Evolutionary conservation across 2,329 filamentous ascomycete genomes (phyloP).

Genomic region (Hypomyces rosellus): DNA sequence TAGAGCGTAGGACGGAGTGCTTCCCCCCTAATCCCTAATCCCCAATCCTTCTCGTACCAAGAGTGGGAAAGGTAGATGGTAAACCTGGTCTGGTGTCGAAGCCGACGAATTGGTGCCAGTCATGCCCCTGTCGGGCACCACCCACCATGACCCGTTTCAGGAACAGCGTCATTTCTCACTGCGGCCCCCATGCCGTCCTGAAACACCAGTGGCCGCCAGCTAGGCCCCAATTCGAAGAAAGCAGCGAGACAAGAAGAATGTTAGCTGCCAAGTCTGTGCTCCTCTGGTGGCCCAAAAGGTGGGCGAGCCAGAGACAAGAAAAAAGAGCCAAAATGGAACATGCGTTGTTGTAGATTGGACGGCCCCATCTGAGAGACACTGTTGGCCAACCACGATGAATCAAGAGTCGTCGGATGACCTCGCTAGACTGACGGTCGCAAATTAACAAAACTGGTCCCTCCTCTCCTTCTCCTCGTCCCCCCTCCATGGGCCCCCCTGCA

Average conservation of each 20-base stretch:
- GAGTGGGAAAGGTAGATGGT: constrained; percentile 2
- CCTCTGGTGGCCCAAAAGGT: not conserved
- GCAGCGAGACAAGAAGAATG: constrained; percentile 1
- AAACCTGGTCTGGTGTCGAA: constrained; percentile 7
- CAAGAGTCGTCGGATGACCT: constrained; percentile 10
- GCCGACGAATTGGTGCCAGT: constrained; percentile 9
- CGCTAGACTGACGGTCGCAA: constrained; percentile 7
- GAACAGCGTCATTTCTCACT: constrained; percentile 23
- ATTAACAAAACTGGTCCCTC: constrained; percentile 5
- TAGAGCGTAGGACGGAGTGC: constrained; percentile 2
- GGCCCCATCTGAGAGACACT: constrained; percentile 4
- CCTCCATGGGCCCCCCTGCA: constrained; percentile 2
- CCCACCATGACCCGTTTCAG: constrained; percentile 20
- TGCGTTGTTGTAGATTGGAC: constrained; percentile 9
- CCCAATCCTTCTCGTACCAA: constrained; percentile 9
- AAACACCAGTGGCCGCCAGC: constrained; percentile 18
- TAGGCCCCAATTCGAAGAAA: constrained; percentile 3
- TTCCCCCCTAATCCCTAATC: constrained; percentile 4
- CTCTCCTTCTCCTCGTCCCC: constrained; percentile 1
- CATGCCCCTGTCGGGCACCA: constrained; percentile 9
- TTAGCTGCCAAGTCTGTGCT: constrained; percentile 4
- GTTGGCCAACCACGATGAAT: constrained; percentile 5
- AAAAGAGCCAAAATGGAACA: constrained; percentile 1
- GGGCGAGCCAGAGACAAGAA: not conserved
- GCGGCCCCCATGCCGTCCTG: constrained; percentile 21